Base-by-base conservation (phyloP, 257 asterid species). In the Anisodus acutangulus region DNA sequence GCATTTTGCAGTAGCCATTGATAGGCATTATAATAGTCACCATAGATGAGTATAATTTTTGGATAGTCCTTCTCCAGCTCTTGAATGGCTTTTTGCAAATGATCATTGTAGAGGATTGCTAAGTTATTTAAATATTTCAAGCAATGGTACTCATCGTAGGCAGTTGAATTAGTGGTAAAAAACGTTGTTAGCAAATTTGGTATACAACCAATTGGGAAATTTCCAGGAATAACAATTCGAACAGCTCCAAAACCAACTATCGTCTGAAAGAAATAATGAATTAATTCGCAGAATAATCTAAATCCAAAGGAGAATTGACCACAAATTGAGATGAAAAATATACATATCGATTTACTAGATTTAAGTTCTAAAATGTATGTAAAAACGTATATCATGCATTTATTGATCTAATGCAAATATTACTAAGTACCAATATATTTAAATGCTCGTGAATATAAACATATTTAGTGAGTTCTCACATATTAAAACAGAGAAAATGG, bases 141-240 rank as follows among this genome's bases (percentile, higher is more conserved):
- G 83, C 85, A 86, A 19, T 80, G 64, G 11, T 11, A 39, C 11
- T 74, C 45, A 66, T 84, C 87, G 17, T 87, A 82, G 16, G 78
- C 70, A 3, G 19, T 31, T 84, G 78, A 37, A 15, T 68, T 26
- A 4, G 53, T 80, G 15, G 67, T 70, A 4, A 47, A 19, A 54
- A 84, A 87, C n/a, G 26, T 82, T 64, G 89, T 82, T 5, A 64
- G 84, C 54, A 51, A 58, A 76, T 26, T 39, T 76, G 86, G 82
- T 11, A 67, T 59, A 81, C 89, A 84, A 57, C 87, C 89, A 17
- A 84, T 74, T n/a, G 89, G 85, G 39, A 84, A 80, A 49, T 69
- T 15, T 19, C 85, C 89, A 9, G 78, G 78, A 68, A 68, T 17
- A 1, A 68, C 15, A 43, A 37, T 68, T 12, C 78, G 78, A 10